These are phyloP conservation scores for Protea cynaroides DNA, from an alignment of 164 flowering plant species.

Conservation along the genomic window DNA sequence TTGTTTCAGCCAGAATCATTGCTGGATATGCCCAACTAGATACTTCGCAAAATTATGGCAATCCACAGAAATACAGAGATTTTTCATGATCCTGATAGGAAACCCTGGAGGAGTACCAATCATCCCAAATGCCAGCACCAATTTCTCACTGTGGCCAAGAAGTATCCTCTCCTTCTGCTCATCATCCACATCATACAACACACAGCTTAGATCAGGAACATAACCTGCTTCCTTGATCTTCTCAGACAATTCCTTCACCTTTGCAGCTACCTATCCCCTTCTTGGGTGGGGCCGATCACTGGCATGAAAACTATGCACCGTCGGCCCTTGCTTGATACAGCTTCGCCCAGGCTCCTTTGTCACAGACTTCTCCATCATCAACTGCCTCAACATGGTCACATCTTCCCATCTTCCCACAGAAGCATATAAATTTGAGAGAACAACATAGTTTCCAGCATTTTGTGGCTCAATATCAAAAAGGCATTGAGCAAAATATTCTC, in stretches of 20 bases:
- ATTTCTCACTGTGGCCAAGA: conserved; percentile 53
- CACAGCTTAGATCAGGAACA: conserved; percentile 58
- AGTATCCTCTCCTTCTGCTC: conserved; percentile 61
- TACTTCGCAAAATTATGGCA: conserved; percentile 62
- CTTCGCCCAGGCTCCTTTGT: conserved; percentile 64
- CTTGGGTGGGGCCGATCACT: conserved; percentile 54
- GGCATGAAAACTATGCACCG: conserved; percentile 55
- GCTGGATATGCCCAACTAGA: too few relatives aligned
- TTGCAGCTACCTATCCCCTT: conserved; percentile 35
- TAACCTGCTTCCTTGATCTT: conserved; percentile 51
- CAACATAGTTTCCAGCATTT: conserved; percentile 62
- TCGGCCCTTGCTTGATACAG: conserved; percentile 52
- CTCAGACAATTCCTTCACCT: conserved; percentile 41
- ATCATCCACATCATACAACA: conserved; percentile 57
- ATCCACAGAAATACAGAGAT: conserved; percentile 60
- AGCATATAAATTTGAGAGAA: conserved; percentile 60
- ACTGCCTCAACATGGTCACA: conserved; percentile 35
- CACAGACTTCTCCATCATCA: conserved; percentile 51
- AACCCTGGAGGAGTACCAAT: conserved; percentile 27
- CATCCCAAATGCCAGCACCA: conserved; percentile 54
- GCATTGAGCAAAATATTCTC: conserved; percentile 36
- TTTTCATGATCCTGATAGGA: conserved; percentile 47
- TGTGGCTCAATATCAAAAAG: conserved; percentile 65
- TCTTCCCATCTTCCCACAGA: conserved; percentile 70
- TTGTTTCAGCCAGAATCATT: too few relatives aligned